Evolutionary conservation across 495 filamentous ascomycete species (phyloP).

Genomic region (Pseudoneurospora amorphoporcata): DNA sequence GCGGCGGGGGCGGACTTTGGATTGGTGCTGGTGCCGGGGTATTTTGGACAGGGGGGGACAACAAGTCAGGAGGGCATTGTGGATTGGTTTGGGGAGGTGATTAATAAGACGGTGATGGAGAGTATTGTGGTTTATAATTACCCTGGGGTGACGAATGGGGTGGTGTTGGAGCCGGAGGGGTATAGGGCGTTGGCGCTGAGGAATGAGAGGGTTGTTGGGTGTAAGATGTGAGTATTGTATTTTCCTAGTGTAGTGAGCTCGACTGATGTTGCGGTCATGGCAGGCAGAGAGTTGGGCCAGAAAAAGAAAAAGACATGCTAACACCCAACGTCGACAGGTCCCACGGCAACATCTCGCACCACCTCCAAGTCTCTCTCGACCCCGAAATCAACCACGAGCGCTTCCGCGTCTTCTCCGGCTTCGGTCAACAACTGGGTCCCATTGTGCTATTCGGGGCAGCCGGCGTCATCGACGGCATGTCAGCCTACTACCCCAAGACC

Average conservation of each 20-base stretch:
- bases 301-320: neutral
- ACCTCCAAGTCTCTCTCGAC: conserved; percentile 46
- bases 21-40: conserved; percentile 46
- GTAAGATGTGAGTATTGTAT: conserved; percentile 41
- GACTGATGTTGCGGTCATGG: too few species aligned
- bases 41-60: conserved; percentile 38
- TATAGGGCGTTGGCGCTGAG: conserved; percentile 39
- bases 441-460: conserved; percentile 47
- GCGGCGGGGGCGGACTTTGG: conserved; percentile 56
- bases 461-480: conserved; percentile 55
- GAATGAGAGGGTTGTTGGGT: conserved; percentile 53
- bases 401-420: conserved; percentile 53
- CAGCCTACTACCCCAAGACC: conserved; percentile 50
- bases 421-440: conserved; percentile 56
- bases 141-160: conserved; percentile 53
- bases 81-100: conserved; percentile 45
- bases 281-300: too few species aligned
- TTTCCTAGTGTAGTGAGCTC: neutral
- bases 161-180: conserved; percentile 44
- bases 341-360: conserved; percentile 52
- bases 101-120: conserved; percentile 31
- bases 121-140: conserved; percentile 53
- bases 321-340: conserved; percentile 23
- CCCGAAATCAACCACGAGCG: conserved; percentile 37
- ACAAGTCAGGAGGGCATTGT: conserved; percentile 39